Percentiles rank a stretch among this genome's conserved stretches.
Conservation (phyloP, 2,329 filamentous ascomycete species). For the Aspergillus proliferans region DNA sequence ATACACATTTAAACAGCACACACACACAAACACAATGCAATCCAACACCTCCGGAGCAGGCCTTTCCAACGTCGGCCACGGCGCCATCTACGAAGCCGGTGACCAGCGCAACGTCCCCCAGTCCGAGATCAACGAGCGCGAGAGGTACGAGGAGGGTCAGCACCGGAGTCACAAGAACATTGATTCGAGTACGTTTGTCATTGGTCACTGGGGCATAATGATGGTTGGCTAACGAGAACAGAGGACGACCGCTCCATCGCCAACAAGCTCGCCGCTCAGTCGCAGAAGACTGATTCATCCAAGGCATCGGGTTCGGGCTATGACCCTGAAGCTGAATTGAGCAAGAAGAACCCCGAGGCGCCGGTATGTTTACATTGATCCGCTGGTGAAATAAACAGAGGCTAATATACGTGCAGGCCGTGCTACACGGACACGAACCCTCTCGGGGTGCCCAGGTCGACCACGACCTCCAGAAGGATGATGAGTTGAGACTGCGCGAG, state of each 20-base stretch:
- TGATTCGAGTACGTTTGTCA: slow-evolving; percentile 58
- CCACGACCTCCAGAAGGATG: slow-evolving; percentile 38
- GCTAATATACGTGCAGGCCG: slow-evolving; percentile 28
- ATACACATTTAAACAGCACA: background rate
- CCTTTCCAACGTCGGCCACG: slow-evolving; percentile 52
- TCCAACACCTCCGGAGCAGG: background rate
- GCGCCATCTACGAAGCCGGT: slow-evolving; percentile 64
- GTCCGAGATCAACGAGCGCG: slow-evolving; percentile 46
- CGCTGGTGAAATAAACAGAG: background rate
- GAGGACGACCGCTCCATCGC: slow-evolving; percentile 42
- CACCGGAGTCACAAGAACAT: slow-evolving; percentile 60
- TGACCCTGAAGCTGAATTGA: slow-evolving; percentile 31
- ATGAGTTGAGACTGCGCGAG: slow-evolving; percentile 39
- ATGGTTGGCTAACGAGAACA: slow-evolving; percentile 9
- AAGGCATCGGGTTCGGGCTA: slow-evolving; percentile 12
- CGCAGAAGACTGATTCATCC: slow-evolving; percentile 21
- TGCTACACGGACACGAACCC: slow-evolving; percentile 41
- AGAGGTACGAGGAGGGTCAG: slow-evolving; percentile 67
- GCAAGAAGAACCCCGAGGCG: slow-evolving; percentile 38
- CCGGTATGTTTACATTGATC: slow-evolving; percentile 26
- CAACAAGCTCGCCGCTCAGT: slow-evolving; percentile 37
- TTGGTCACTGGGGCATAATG: background rate
- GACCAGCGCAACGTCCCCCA: slow-evolving; percentile 65
- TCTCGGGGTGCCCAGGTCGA: slow-evolving; percentile 45
- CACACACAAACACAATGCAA: background rate